These are phyloP conservation scores for Priceomyces haplophilus DNA, from an alignment of 805 yeast genomes.

Conservation along the genomic window DNA sequence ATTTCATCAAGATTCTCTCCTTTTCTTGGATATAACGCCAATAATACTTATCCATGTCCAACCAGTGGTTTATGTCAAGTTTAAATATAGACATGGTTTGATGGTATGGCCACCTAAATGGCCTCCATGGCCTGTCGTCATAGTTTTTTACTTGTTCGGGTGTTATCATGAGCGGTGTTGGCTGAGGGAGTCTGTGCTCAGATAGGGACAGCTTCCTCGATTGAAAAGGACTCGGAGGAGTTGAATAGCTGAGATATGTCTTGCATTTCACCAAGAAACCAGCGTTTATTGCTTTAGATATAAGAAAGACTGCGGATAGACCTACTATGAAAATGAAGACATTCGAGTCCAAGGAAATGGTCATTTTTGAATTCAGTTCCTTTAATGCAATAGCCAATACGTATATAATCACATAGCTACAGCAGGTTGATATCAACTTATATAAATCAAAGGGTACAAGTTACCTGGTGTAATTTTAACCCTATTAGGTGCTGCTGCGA, in stretches of 20 bases:
- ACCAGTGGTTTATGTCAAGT: slow-evolving; percentile 72
- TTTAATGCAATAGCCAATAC: too few species aligned
- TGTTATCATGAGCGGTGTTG: slow-evolving; percentile 59
- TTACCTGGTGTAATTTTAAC: not conserved
- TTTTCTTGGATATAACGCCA: slow-evolving; percentile 64
- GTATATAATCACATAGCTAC: too few species aligned
- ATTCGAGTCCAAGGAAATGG: too few species aligned
- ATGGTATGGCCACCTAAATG: slow-evolving; percentile 77
- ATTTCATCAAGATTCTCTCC: slow-evolving; percentile 51
- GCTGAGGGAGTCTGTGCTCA: slow-evolving; percentile 31
- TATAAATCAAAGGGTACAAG: too few species aligned
- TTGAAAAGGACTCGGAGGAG: slow-evolving; percentile 8
- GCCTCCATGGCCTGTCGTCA: slow-evolving; percentile 80
- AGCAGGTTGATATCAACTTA: too few species aligned
- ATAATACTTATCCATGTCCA: slow-evolving; percentile 76
- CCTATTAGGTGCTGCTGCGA: not conserved
- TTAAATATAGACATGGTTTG: slow-evolving; percentile 75
- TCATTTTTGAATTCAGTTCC: too few species aligned
- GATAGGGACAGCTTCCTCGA: slow-evolving; percentile 13
- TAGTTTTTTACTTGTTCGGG: slow-evolving; percentile 64
- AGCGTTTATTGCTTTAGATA: not conserved
- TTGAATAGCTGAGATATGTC: slow-evolving; percentile 1
- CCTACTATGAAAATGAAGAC: too few species aligned
- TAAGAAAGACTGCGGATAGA: not conserved
- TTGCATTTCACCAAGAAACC: slow-evolving; percentile 1